phyloP scores from a whole-genome alignment of 495 filamentous ascomycete species.

The Wilcoxina mikolae region DNA sequence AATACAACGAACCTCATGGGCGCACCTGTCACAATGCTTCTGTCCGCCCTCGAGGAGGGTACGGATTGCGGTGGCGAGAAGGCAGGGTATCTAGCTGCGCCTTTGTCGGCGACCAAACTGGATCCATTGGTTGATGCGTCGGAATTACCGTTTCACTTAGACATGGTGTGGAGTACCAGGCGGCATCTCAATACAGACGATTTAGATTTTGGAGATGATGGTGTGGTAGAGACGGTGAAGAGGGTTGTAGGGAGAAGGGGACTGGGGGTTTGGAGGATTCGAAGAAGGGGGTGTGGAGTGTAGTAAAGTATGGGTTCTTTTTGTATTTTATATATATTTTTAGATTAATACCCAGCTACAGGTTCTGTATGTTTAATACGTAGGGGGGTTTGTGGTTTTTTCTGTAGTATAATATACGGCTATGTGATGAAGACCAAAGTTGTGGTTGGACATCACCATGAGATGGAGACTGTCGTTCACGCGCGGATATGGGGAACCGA shows the following conservation, averaged over 20 bases:
- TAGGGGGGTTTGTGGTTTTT: too few species aligned
- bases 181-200: conserved; percentile 84
- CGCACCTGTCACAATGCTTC: conserved; percentile 45
- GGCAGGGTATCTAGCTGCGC: conserved; percentile 52
- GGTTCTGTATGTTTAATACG: too few species aligned
- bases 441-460: too few species aligned
- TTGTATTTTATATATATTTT: neutral
- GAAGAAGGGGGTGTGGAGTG: conserved; percentile 25
- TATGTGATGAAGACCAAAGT: too few species aligned
- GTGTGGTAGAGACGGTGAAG: conserved; percentile 55
- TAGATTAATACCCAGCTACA: too few species aligned
- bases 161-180: conserved; percentile 54
- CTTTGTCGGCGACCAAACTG: conserved; percentile 56
- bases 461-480: too few species aligned
- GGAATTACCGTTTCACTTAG: conserved; percentile 35
- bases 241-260: conserved; percentile 70
- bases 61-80: neutral
- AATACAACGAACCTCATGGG: conserved; percentile 76
- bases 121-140: conserved; percentile 38
- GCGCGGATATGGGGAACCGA: too few species aligned
- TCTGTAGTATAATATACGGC: too few species aligned
- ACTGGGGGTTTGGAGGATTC: conserved; percentile 61
- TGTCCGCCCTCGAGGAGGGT: conserved; percentile 13
- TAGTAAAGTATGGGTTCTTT: neutral
- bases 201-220: conserved; percentile 75